phyloP scores from a whole-genome alignment of 139 green algal species.

The Chlamydomonas sphaeroides region DNA sequence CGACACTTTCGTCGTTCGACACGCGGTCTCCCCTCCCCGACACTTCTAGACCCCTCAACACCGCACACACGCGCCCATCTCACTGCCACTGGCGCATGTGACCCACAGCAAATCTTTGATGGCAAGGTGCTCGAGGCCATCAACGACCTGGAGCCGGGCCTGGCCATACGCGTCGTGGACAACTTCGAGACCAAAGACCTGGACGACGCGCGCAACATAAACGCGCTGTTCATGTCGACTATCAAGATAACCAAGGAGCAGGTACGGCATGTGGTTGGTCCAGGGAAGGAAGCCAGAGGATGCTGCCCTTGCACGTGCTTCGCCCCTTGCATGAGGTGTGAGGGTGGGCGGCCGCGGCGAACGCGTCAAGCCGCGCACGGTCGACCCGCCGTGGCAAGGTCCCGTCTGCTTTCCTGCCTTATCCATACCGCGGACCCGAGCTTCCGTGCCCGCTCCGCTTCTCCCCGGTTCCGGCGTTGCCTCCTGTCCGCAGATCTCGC shows the following conservation, averaged over 20 bases:
- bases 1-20: no score
- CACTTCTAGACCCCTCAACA: no score
- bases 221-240: conserved; percentile 54
- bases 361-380: no score
- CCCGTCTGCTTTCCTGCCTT: no score
- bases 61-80: no score
- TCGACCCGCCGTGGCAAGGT: no score
- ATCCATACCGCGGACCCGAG: no score
- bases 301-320: not conserved
- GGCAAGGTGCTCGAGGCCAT: conserved; percentile 46
- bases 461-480: not conserved
- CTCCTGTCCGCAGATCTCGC: conserved; percentile 11
- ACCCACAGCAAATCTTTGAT: conserved; percentile 17
- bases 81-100: no score
- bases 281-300: not conserved
- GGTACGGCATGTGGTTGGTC: not conserved
- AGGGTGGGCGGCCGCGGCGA: no score
- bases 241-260: conserved; percentile 42
- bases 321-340: no score
- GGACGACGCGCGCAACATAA: conserved; percentile 51
- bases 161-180: conserved; percentile 41
- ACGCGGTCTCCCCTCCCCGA: no score
- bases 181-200: conserved; percentile 57
- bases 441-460: no score
- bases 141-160: conserved; percentile 16